Conservation (phyloP, 257 asterid genomes). For the Rehmannia glutinosa region DNA sequence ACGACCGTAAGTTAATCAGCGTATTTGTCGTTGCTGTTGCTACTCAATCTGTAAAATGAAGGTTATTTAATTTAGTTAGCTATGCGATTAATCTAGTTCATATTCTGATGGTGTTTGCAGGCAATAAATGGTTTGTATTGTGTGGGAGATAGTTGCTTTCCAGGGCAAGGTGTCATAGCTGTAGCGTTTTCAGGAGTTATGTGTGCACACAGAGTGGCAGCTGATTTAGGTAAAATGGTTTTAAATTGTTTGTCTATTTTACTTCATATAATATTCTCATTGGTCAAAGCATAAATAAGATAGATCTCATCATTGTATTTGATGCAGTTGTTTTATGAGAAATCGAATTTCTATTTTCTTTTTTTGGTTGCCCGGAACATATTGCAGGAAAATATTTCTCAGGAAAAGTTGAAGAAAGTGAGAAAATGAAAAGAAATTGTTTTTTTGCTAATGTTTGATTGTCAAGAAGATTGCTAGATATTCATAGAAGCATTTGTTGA, state of each 20-base stretch:
- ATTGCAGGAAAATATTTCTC: background rate
- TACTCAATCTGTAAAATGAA: background rate
- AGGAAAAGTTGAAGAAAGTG: background rate
- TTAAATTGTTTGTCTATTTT: too few species aligned
- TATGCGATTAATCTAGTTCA: slow-evolving; percentile 3
- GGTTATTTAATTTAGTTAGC: slow-evolving; percentile 6
- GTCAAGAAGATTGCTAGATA: background rate
- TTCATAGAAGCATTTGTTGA: background rate
- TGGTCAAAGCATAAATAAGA: too few species aligned
- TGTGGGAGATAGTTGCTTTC: slow-evolving; percentile 99
- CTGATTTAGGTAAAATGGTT: slow-evolving; percentile 72
- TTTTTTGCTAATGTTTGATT: background rate
- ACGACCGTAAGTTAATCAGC: slow-evolving; percentile 61
- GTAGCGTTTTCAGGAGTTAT: slow-evolving; percentile 98
- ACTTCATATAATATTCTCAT: too few species aligned
- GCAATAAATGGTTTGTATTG: slow-evolving; percentile 87
- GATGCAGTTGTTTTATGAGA: background rate
- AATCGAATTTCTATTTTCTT: background rate
- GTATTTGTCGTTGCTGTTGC: too few species aligned
- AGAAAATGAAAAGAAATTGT: background rate
- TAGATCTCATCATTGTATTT: too few species aligned
- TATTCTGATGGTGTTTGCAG: slow-evolving; percentile 40
- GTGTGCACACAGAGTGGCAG: slow-evolving; percentile 98
- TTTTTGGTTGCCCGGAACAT: background rate
- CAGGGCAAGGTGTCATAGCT: slow-evolving; percentile 98